phyloP scores from a whole-genome alignment of 495 filamentous ascomycete species.

The Parathielavia appendiculata region DNA sequence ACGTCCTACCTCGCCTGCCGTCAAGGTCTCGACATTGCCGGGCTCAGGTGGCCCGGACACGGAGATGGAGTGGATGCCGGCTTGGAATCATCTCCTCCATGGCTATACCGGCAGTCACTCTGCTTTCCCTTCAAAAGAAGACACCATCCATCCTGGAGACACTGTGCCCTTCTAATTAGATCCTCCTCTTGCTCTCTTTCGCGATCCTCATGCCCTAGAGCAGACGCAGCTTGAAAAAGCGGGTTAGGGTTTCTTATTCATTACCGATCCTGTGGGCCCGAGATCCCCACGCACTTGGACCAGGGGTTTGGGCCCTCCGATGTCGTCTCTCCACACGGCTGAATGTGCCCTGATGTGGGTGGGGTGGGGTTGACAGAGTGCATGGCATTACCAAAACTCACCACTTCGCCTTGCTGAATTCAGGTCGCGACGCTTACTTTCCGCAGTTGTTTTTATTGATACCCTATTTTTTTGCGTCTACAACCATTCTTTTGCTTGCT shows the following conservation, averaged over 20 bases:
- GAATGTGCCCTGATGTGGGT: conserved; percentile 12
- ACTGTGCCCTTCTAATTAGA: no score
- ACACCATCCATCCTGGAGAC: no score
- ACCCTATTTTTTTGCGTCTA: conserved; percentile 12
- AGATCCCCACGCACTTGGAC: neutral
- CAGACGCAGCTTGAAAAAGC: neutral
- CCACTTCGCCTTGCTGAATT: conserved; percentile 12
- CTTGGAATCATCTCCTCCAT: no score
- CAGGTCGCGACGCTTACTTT: conserved; percentile 11
- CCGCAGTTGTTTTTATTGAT: conserved; percentile 15
- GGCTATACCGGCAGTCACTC: no score
- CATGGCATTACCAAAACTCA: neutral
- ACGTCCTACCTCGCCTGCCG: no score
- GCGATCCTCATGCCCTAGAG: neutral
- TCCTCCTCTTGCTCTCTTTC: no score
- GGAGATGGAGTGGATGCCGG: no score
- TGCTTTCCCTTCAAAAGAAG: neutral
- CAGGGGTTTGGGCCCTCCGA: conserved; percentile 20
- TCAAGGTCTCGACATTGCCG: no score
- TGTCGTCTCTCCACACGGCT: conserved; percentile 18
- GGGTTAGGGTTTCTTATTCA: conserved; percentile 1
- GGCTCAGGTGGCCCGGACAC: no score
- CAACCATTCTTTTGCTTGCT: conserved; percentile 5
- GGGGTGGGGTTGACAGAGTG: neutral
- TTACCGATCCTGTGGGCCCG: no score